Evolutionary conservation across 495 filamentous ascomycete species (phyloP).

Genomic region (Aspergillus asperescens): DNA sequence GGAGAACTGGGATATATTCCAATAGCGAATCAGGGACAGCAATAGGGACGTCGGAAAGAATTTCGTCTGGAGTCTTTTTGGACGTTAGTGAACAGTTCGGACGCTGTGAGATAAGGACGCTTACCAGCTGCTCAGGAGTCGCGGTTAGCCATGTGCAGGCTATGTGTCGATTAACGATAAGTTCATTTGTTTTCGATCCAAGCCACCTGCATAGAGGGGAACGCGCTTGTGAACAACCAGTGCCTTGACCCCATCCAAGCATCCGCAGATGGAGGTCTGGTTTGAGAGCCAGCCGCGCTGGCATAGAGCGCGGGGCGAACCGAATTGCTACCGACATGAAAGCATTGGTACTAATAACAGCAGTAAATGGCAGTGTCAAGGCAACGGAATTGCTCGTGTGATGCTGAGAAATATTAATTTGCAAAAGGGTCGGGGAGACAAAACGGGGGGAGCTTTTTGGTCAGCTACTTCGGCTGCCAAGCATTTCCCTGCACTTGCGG

Average conservation of each 20-base stretch:
- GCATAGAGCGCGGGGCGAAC: conserved; percentile 15
- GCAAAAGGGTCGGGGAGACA: too few species aligned
- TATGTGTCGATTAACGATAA: conserved; percentile 9
- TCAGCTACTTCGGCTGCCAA: background rate
- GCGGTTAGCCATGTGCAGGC: conserved; percentile 39
- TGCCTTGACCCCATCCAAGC: conserved; percentile 5
- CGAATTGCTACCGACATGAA: conserved; percentile 20
- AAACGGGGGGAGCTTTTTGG: background rate
- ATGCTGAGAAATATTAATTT: background rate
- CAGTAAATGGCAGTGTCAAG: background rate
- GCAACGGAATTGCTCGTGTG: background rate
- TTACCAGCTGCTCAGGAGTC: conserved; percentile 34
- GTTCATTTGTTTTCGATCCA: conserved; percentile 17
- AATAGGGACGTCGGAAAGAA: conserved; percentile 26
- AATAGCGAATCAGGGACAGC: conserved; percentile 7
- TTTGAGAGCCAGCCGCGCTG: conserved; percentile 15
- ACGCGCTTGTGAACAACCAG: background rate
- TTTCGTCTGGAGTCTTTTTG: conserved; percentile 29
- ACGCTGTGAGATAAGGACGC: background rate
- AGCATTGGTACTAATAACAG: conserved; percentile 5
- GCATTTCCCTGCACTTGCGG: too few species aligned
- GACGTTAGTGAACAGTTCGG: conserved; percentile 7
- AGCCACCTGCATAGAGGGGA: conserved; percentile 14
- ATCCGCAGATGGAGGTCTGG: conserved; percentile 4
- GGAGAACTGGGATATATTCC: conserved; percentile 28